Evolutionary conservation across 169 alveolate genomes (phyloP), one percentile per base, ranked within the genome.

Genomic region (Plasmodium blacklocki): DNA sequence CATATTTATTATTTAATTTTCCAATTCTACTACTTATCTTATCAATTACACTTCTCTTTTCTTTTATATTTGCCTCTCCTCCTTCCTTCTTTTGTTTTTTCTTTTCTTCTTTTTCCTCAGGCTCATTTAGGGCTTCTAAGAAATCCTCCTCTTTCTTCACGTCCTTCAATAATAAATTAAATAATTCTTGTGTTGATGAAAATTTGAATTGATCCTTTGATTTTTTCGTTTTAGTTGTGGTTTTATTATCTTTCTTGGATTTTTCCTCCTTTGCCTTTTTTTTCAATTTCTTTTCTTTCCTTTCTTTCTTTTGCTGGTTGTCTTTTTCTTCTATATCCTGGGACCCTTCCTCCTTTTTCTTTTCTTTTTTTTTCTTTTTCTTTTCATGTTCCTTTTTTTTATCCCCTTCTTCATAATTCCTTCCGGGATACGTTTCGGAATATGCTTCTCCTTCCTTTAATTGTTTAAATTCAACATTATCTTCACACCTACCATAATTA

Each of bases 161-260:
- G n/a, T 75, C 74, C 56, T 58, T 63, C 71, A 75, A 52, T 32
- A 75, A 71, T 32, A 75, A 49, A 75, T 75, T 75, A 49, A 75
- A 75, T n/a, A 75, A 19, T 21, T 75, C 88, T 39, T 75, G 88
- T 12, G 88, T 75, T 29, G 88, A 75, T 1, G 88, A 56, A 75
- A 75, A 75, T n/a, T 75, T 75, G 39, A 75, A 75, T 4, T n/a
- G 67, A 9, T 75, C 88, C 52, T 75, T 75, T 8, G 43, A 19
- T 50, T 75, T 75, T 47, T 63, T 75, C 63, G 12, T 19, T 63
- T 60, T 67, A 0, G 63, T 14, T 19, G 11, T 23, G 14, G 60
- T 60, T 39, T 52, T 75, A 47, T 63, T 75, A 39, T 26, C 15
- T 14, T 49, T 75, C 66, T 49, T 49, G 63, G 68, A 14, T 45